Base-by-base conservation (phyloP, 495 filamentous ascomycete genomes). In the Clohesyomyces aquaticus region DNA sequence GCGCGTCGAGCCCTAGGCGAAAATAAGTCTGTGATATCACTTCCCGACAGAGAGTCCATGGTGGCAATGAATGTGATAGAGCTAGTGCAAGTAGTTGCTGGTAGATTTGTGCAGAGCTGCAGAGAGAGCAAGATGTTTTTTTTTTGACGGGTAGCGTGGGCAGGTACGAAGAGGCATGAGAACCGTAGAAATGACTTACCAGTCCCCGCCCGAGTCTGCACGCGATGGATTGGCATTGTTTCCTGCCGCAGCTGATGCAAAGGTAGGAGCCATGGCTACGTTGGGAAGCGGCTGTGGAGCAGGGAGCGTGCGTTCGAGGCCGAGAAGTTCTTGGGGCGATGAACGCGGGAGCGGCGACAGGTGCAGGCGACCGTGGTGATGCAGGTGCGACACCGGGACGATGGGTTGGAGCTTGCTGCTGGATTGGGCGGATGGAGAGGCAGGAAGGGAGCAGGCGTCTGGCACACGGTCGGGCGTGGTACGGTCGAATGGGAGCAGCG, bases 1-100 rank as follows among this genome's bases (percentile, higher is more conserved):
- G 87, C 81, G 74, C 85, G 84, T 72, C 85, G 86, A 72, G 85
- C 76, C 85, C 86, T 88, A 54, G n/a, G n/a, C 14, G 41, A 56
- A 35, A 19, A 25, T 51, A 12, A 56, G 18, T 46, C 28, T 25
- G 19, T 42, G 4, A 41, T n/a, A 23, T 29, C 35, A 9, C 10
- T 16, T 10, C 9, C 12, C 2, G 26, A 8, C 11, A 12, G 6
- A 19, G 55, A 38, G 32, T n/a, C 10, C 32, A 55, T 53, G 50
- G 41, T 25, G 32, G 32, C 1, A 61, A 29, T 25, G 50, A 55
- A 21, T n/a, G 66, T 1, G 38, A 27, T 35, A 65, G 28, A 38
- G 49, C 52, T 62, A 62, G 54, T 22, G 49, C 27, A 27, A 38
- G 38, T 18, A 53, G 48, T 48, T 61, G 23, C 3, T 57, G 54